Conservation (phyloP, 495 filamentous ascomycete species). For the Xylaria sp. region DNA sequence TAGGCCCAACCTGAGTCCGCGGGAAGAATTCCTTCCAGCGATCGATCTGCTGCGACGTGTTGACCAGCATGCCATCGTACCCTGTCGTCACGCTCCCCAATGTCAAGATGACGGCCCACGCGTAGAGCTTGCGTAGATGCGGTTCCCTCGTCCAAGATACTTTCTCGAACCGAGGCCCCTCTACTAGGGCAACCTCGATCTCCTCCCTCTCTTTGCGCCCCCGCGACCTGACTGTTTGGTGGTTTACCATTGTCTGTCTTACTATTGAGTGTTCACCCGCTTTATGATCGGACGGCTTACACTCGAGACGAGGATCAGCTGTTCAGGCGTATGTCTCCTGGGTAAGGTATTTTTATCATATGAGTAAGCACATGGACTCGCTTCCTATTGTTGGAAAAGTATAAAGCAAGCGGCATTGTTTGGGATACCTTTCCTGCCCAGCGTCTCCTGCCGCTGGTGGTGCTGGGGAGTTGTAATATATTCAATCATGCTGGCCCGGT, state of each 20-base stretch:
- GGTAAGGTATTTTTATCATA: slow-evolving; percentile 12
- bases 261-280: background rate
- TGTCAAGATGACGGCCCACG: slow-evolving; percentile 60
- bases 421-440: background rate
- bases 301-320: background rate
- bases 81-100: slow-evolving; percentile 70
- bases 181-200: slow-evolving; percentile 52
- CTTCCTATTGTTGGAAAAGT: background rate
- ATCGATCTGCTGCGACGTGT: slow-evolving; percentile 63
- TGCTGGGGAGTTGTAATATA: slow-evolving; percentile 20
- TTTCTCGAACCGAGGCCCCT: slow-evolving; percentile 61
- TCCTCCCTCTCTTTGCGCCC: slow-evolving; percentile 38
- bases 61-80: slow-evolving; percentile 70
- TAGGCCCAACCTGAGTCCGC: slow-evolving; percentile 44
- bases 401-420: background rate
- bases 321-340: background rate
- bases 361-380: background rate
- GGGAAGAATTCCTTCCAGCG: slow-evolving; percentile 61
- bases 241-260: slow-evolving; percentile 14
- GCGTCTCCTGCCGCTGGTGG: background rate
- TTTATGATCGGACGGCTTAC: background rate
- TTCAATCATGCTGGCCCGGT: slow-evolving; percentile 13
- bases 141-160: slow-evolving; percentile 67
- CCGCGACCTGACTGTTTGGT: slow-evolving; percentile 22
- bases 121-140: slow-evolving; percentile 66